Percentiles rank a stretch among this genome's conserved stretches.
phyloP scores from a whole-genome alignment of 2,329 filamentous ascomycete species.

The Dactylella cylindrospora region DNA sequence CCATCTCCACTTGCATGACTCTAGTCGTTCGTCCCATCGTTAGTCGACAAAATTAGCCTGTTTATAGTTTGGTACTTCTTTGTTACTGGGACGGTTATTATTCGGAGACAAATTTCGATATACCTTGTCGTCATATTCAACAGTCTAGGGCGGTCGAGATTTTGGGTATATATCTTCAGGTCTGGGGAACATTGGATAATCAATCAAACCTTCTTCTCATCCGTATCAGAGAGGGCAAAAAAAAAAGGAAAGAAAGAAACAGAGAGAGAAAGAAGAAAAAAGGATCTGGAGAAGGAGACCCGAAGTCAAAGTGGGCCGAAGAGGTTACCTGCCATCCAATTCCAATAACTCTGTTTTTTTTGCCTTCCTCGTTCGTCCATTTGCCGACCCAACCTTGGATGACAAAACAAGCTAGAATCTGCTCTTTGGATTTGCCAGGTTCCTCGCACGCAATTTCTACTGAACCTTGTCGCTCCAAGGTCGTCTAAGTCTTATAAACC shows the following conservation, averaged over 20 bases:
- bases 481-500: conserved; percentile 11
- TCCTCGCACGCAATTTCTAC: conserved; percentile 17
- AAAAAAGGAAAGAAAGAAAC: no score
- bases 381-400: not conserved
- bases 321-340: not conserved
- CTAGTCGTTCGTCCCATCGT: no score
- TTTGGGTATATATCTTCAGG: not conserved
- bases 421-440: not conserved
- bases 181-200: not conserved
- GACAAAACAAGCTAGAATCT: not conserved
- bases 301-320: no score
- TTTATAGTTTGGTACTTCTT: no score
- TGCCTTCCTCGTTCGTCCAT: conserved; percentile 5
- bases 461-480: not conserved
- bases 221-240: not conserved
- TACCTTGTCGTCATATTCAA: conserved; percentile 4
- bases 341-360: conserved; percentile 3
- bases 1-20: no score
- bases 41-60: no score
- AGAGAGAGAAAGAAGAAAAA: no score
- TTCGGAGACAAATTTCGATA: conserved; percentile 21
- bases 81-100: no score
- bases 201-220: not conserved
- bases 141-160: conserved; percentile 3
- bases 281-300: no score